Conservation (phyloP, 495 filamentous ascomycete species). For the Apodospora peruviana region DNA sequence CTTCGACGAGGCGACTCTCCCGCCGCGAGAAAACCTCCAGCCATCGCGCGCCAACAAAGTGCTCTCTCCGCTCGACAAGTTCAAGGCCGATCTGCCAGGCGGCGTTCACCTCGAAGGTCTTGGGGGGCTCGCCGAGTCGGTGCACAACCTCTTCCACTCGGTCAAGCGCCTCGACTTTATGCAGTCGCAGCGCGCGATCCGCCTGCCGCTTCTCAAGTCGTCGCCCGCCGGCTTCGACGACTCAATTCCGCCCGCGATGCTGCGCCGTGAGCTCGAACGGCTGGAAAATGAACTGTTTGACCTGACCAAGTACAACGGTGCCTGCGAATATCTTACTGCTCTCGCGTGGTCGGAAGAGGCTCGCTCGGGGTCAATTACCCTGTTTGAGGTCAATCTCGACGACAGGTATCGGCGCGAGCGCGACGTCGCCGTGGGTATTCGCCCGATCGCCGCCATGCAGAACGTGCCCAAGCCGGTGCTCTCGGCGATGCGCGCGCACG, state of each 20-base stretch:
- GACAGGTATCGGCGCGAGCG: background rate
- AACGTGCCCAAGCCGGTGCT: constrained; percentile 17
- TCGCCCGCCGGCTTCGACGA: background rate
- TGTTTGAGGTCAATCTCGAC: constrained; percentile 14
- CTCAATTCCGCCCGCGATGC: background rate
- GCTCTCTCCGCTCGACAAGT: constrained; percentile 11
- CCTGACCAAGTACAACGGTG: constrained; percentile 17
- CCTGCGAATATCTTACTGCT: constrained; percentile 15
- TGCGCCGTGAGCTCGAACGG: constrained; percentile 15
- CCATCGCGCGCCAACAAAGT: constrained; percentile 15
- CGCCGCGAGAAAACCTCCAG: constrained; percentile 11
- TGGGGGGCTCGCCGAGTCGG: constrained; percentile 18
- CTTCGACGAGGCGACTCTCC: constrained; percentile 14
- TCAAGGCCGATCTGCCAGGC: constrained; percentile 19
- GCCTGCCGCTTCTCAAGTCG: background rate
- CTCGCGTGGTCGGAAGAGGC: constrained; percentile 20
- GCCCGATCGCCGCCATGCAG: constrained; percentile 21
- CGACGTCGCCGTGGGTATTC: constrained; percentile 11
- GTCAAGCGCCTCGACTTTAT: constrained; percentile 17
- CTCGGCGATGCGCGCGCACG: constrained; percentile 16
- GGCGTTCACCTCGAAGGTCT: constrained; percentile 18
- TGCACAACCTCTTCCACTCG: constrained; percentile 22
- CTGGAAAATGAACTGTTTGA: constrained; percentile 23
- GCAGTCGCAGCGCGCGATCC: constrained; percentile 15
- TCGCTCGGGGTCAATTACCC: constrained; percentile 12